These are phyloP conservation scores for Herpetomonas samuelpessoai DNA, from an alignment of 208 protist genomes.

Conservation along the genomic window DNA sequence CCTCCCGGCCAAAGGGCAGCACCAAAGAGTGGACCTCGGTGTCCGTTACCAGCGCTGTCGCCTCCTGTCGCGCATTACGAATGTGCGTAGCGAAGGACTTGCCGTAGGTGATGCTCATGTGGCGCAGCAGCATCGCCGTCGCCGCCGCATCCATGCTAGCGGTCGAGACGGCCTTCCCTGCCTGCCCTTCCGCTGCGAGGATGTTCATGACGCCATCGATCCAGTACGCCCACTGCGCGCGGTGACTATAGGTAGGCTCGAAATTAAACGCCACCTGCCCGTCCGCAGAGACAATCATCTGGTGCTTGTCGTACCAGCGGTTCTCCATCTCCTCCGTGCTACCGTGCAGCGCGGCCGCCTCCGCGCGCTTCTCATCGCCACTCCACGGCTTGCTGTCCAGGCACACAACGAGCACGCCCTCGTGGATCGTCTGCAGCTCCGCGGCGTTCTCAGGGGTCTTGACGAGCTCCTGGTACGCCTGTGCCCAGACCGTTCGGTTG, in stretches of 20 bases:
- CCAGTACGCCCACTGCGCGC: conserved; percentile 81
- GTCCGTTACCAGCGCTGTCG: conserved; percentile 43
- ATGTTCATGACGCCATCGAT: conserved; percentile 65
- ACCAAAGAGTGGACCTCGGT: conserved; percentile 59
- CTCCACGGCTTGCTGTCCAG: conserved; percentile 65
- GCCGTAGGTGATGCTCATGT: conserved; percentile 72
- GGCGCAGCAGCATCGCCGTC: conserved; percentile 36
- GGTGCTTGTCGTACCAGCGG: conserved; percentile 93
- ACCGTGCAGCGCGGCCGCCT: conserved; percentile 66
- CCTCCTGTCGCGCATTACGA: conserved; percentile 69
- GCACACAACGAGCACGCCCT: conserved; percentile 76
- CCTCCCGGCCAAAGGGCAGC: conserved; percentile 44
- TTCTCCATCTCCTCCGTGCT: conserved; percentile 79
- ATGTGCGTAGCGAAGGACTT: conserved; percentile 81
- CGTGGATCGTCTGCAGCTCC: conserved; percentile 59
- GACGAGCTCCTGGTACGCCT: conserved; percentile 78
- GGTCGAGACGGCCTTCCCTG: conserved; percentile 10
- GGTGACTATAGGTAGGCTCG: conserved; percentile 74
- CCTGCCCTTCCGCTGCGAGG: background rate
- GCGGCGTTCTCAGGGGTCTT: conserved; percentile 72
- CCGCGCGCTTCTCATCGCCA: conserved; percentile 28
- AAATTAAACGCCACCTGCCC: conserved; percentile 88
- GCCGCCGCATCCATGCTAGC: conserved; percentile 27
- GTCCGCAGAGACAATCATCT: conserved; percentile 86
- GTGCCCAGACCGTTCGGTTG: conserved; percentile 69